Conservation (phyloP, 768 basidiomycete genomes). For the Termitomyces sp. region DNA sequence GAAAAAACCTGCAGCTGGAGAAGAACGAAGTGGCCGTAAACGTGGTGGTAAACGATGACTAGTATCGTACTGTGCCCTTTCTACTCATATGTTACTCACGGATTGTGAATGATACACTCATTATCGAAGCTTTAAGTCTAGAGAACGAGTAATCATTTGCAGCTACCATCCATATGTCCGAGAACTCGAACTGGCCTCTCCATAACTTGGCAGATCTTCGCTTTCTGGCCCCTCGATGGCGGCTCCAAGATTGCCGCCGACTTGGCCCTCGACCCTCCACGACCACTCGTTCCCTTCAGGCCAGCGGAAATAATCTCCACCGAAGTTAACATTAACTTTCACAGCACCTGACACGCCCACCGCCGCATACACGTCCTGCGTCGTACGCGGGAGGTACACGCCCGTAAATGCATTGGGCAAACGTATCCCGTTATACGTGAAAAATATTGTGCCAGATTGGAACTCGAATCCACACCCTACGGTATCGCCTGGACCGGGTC, state of each 20-base stretch:
- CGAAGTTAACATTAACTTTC: slow-evolving; percentile 64
- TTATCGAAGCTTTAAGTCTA: not conserved
- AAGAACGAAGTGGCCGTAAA: slow-evolving; percentile 22
- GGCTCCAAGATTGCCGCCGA: slow-evolving; percentile 48
- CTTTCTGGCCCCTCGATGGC: slow-evolving; percentile 27
- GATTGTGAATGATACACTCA: not conserved
- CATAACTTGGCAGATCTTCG: slow-evolving; percentile 47
- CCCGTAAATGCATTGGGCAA: slow-evolving; percentile 58
- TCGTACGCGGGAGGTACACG: slow-evolving; percentile 48
- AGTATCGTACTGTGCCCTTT: slow-evolving; percentile 3
- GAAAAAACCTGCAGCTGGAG: slow-evolving; percentile 31
- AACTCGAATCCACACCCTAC: slow-evolving; percentile 68
- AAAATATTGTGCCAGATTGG: slow-evolving; percentile 49
- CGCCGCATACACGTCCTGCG: slow-evolving; percentile 60
- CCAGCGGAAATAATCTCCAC: slow-evolving; percentile 57
- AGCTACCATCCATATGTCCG: not conserved
- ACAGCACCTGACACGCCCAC: slow-evolving; percentile 55
- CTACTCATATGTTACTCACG: not conserved
- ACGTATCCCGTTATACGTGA: slow-evolving; percentile 58
- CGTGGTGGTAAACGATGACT: slow-evolving; percentile 22
- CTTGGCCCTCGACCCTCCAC: slow-evolving; percentile 62
- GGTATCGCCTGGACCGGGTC: slow-evolving; percentile 42
- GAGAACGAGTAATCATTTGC: not conserved
- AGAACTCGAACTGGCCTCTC: not conserved
- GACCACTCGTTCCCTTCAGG: slow-evolving; percentile 60